These are phyloP conservation scores for Flaveria brownii DNA, from an alignment of 129 eudicot genomes.

Conservation along the genomic window DNA sequence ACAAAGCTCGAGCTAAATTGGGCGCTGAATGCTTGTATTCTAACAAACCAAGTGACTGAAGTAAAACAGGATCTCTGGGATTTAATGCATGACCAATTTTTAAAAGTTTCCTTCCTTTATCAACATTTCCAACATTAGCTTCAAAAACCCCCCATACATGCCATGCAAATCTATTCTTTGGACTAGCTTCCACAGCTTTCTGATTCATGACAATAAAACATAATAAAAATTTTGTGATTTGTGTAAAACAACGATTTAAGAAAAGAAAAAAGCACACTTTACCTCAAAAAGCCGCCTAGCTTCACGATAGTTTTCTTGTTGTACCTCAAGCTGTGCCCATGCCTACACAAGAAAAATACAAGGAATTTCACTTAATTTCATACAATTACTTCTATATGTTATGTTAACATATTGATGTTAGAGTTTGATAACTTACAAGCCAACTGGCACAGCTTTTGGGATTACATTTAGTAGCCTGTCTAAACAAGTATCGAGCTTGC, in stretches of 20 bases:
- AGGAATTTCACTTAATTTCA: not conserved
- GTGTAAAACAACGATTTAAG: slow-evolving; percentile 9
- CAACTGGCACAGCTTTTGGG: slow-evolving; percentile 96
- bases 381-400: not conserved
- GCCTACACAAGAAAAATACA: slow-evolving; percentile 47
- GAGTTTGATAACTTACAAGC: slow-evolving; percentile 68
- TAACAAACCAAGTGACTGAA: slow-evolving; percentile 83
- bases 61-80: slow-evolving; percentile 96
- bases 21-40: slow-evolving; percentile 77
- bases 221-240: slow-evolving; percentile 22
- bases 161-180: slow-evolving; percentile 98
- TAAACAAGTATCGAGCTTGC: slow-evolving; percentile 81
- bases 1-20: slow-evolving; percentile 75
- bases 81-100: slow-evolving; percentile 83
- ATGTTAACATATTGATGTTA: not conserved
- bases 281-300: slow-evolving; percentile 94
- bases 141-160: slow-evolving; percentile 98
- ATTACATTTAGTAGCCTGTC: slow-evolving; percentile 86
- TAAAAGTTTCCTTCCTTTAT: slow-evolving; percentile 73
- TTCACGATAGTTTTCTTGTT: slow-evolving; percentile 53
- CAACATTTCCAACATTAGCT: slow-evolving; percentile 65
- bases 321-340: slow-evolving; percentile 98
- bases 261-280: not conserved
- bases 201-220: slow-evolving; percentile 36
- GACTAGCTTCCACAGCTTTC: slow-evolving; percentile 96